phyloP scores from a whole-genome alignment of 2,329 filamentous ascomycete species.

The Sordariomycetes sp. region DNA sequence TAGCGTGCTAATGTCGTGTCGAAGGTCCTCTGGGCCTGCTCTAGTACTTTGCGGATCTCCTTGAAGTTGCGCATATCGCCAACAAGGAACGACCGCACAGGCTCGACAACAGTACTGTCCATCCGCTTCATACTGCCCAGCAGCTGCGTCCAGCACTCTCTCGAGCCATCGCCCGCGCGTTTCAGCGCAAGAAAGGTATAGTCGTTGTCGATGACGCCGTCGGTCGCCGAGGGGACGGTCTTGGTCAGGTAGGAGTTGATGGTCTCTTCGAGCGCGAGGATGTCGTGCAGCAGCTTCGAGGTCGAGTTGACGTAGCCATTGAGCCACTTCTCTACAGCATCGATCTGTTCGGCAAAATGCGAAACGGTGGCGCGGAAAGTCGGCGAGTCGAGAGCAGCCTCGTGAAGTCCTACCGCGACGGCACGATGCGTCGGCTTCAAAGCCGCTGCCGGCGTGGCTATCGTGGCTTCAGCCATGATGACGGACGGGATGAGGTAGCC shows the following conservation, averaged over 20 bases:
- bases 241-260: constrained; percentile 70
- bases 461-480: constrained; percentile 11
- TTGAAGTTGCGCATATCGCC: constrained; percentile 81
- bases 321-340: constrained; percentile 87
- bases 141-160: constrained; percentile 78
- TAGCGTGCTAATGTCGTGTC: constrained; percentile 78
- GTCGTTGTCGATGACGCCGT: constrained; percentile 87
- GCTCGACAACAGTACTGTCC: constrained; percentile 70
- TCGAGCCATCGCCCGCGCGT: constrained; percentile 74
- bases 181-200: constrained; percentile 85
- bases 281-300: constrained; percentile 47
- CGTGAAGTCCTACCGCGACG: constrained; percentile 77
- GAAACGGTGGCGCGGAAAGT: constrained; percentile 82
- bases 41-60: constrained; percentile 67
- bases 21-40: constrained; percentile 73
- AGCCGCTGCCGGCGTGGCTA: constrained; percentile 7
- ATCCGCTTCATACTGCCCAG: constrained; percentile 67
- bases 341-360: constrained; percentile 87
- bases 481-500: constrained; percentile 3
- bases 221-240: constrained; percentile 68
- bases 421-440: constrained; percentile 21
- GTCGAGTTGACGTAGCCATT: constrained; percentile 48
- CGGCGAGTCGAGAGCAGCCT: constrained; percentile 92
- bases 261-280: constrained; percentile 67
- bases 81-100: constrained; percentile 67